Evolutionary conservation across 345 rosid species (phyloP).

Genomic region (Dipteronia sinensis): DNA sequence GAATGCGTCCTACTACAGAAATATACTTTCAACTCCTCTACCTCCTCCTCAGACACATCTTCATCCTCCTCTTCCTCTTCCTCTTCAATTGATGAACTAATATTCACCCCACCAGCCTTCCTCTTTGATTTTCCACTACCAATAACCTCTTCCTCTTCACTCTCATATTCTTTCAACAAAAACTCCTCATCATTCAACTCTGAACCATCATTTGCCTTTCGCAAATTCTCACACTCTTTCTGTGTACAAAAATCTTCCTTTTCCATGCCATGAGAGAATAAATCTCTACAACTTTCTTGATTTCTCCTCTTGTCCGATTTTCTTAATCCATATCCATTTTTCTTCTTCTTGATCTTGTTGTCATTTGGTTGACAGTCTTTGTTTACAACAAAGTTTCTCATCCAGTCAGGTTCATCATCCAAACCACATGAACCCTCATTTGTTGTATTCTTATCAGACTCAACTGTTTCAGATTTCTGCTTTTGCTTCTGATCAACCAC

Average conservation of each 20-base stretch:
- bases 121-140: constrained; percentile 48
- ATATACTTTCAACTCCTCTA: constrained; percentile 58
- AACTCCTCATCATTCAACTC: constrained; percentile 63
- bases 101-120: constrained; percentile 43
- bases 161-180: constrained; percentile 81
- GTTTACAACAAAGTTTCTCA: constrained; percentile 53
- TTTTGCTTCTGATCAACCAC: constrained; percentile 60
- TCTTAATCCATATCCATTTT: constrained; percentile 25
- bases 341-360: constrained; percentile 33
- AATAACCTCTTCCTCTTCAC: constrained; percentile 60
- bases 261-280: constrained; percentile 22
- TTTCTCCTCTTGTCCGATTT: constrained; percentile 33
- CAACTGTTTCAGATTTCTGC: constrained; percentile 24
- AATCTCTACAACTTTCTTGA: constrained; percentile 23
- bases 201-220: constrained; percentile 28
- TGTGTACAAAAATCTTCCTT: constrained; percentile 24
- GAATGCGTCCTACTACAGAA: constrained; percentile 96
- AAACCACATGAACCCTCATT: constrained; percentile 29
- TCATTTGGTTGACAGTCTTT: constrained; percentile 30
- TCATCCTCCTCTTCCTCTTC: constrained; percentile 46
- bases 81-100: constrained; percentile 67
- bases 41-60: constrained; percentile 34
- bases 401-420: constrained; percentile 88
- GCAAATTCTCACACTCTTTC: constrained; percentile 25
- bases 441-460: constrained; percentile 16